These are phyloP conservation scores for Penicillium coffeae DNA, from an alignment of 495 filamentous ascomycete species.

Conservation along the genomic window DNA sequence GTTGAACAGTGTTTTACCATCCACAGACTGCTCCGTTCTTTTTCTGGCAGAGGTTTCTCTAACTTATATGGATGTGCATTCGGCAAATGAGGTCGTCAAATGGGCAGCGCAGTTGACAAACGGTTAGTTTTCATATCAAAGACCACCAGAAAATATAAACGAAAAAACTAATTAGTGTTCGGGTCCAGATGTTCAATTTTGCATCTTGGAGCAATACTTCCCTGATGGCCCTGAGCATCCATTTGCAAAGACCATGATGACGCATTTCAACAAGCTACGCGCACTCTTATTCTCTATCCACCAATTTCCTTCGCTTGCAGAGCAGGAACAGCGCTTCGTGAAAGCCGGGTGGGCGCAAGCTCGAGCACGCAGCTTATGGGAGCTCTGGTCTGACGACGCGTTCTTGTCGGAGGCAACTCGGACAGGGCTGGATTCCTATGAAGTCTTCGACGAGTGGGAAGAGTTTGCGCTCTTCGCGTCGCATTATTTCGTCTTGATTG, in stretches of 20 bases:
- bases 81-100: slow-evolving; percentile 65
- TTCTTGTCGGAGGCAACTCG: slow-evolving; percentile 57
- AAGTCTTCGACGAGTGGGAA: slow-evolving; percentile 95
- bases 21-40: slow-evolving; percentile 58
- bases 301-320: slow-evolving; percentile 59
- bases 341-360: slow-evolving; percentile 61
- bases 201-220: slow-evolving; percentile 84
- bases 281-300: slow-evolving; percentile 71
- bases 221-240: slow-evolving; percentile 74
- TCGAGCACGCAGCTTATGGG: slow-evolving; percentile 64
- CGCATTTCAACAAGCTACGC: slow-evolving; percentile 74
- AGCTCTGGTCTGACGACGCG: slow-evolving; percentile 66
- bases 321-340: slow-evolving; percentile 65
- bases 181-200: slow-evolving; percentile 56
- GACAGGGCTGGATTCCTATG: slow-evolving; percentile 56
- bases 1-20: slow-evolving; percentile 44
- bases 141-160: no score
- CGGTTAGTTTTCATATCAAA: slow-evolving; percentile 40
- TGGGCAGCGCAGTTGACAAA: slow-evolving; percentile 64
- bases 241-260: slow-evolving; percentile 83
- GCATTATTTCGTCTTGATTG: slow-evolving; percentile 82
- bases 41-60: slow-evolving; percentile 87
- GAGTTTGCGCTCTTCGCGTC: slow-evolving; percentile 82
- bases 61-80: slow-evolving; percentile 81
- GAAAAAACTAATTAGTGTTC: neutral